A percentile compares a stretch with the other conserved stretches of the same genome.
Evolutionary conservation across 139 green algal genomes (phyloP).

Genomic region (Chlorella sp.): DNA sequence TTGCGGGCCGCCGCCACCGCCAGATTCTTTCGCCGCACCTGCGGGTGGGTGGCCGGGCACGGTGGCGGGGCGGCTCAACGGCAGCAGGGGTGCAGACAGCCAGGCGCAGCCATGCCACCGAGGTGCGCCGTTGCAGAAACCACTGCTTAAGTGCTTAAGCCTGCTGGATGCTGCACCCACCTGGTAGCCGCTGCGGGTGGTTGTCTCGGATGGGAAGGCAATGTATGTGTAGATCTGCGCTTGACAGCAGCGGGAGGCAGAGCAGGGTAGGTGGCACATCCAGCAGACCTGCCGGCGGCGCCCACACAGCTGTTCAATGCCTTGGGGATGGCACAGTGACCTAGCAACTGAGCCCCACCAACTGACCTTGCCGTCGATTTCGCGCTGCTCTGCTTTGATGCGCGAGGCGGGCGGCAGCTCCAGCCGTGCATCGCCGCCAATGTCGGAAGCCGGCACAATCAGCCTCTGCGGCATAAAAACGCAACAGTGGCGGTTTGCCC

Average conservation of each 20-base stretch:
- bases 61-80: no score
- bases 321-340: not conserved
- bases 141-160: no score
- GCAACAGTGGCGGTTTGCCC: no score
- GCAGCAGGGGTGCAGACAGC: no score
- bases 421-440: conserved; percentile 47
- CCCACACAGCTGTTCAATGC: conserved; percentile 40
- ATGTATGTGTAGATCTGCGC: conserved; percentile 61
- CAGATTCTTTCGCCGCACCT: conserved; percentile 67
- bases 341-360: not conserved
- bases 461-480: not conserved
- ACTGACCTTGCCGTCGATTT: conserved; percentile 52
- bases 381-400: conserved; percentile 34
- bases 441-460: conserved; percentile 29
- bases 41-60: not conserved
- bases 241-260: not conserved
- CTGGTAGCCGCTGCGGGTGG: conserved; percentile 73
- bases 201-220: conserved; percentile 67
- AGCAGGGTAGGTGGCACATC: not conserved
- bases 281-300: not conserved
- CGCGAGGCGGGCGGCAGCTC: conserved; percentile 33
- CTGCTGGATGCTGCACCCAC: not conserved
- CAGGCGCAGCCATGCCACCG: not conserved
- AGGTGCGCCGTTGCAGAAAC: no score
- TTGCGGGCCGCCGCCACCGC: conserved; percentile 51